Evolutionary conservation across 345 rosid species (phyloP).

Genomic region (Acer negundo): DNA sequence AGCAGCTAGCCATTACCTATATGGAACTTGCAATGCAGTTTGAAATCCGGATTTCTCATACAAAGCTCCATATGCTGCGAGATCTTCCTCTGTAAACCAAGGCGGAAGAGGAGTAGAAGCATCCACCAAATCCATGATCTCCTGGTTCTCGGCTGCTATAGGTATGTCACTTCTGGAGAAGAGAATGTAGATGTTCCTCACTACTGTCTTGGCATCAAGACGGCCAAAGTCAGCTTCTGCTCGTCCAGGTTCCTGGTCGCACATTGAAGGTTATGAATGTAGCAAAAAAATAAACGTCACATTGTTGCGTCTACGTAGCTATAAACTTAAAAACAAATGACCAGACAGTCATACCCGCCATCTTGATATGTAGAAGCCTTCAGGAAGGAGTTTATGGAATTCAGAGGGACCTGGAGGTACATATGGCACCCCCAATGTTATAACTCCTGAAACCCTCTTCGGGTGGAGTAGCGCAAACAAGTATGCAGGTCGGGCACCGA

Average conservation of each 20-base stretch:
- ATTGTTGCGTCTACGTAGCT: background rate
- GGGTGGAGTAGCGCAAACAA: conserved; percentile 45
- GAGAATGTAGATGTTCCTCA: conserved; percentile 49
- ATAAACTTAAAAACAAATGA: background rate
- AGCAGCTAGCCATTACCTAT: conserved; percentile 35
- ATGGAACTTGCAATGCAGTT: conserved; percentile 58
- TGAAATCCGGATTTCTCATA: conserved; percentile 58
- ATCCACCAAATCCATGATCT: conserved; percentile 59
- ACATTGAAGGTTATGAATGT: background rate
- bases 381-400: conserved; percentile 41
- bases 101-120: conserved; percentile 55
- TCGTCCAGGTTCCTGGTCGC: conserved; percentile 45
- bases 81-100: conserved; percentile 62
- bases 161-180: conserved; percentile 61
- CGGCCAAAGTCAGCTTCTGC: conserved; percentile 73
- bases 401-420: conserved; percentile 28
- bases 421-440: conserved; percentile 53
- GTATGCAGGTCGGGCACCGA: conserved; percentile 48
- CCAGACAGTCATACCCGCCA: conserved; percentile 40
- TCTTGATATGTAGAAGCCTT: conserved; percentile 52
- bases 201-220: conserved; percentile 52
- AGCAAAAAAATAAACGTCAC: background rate
- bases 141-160: conserved; percentile 52
- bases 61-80: conserved; percentile 45
- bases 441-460: conserved; percentile 44